Conservation (phyloP, 1,139 yeast species). For the Sugiyamaella pinicola region DNA sequence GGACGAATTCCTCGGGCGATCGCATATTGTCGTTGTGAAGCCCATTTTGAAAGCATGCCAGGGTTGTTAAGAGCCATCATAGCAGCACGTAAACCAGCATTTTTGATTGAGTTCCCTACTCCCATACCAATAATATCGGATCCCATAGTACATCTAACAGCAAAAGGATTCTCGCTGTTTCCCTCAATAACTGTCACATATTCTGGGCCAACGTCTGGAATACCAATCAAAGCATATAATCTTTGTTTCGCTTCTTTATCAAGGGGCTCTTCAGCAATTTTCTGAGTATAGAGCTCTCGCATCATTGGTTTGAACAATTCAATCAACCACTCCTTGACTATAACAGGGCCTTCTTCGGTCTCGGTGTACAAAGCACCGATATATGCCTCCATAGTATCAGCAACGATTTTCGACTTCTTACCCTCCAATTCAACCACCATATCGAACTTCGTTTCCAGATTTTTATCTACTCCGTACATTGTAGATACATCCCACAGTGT, state of each 20-base stretch:
- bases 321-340: constrained; percentile 62
- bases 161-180: constrained; percentile 49
- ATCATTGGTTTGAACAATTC: constrained; percentile 58
- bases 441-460: constrained; percentile 48
- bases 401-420: constrained; percentile 53
- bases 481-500: constrained; percentile 71
- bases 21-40: background rate
- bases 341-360: constrained; percentile 47
- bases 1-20: background rate
- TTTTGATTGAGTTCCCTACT: constrained; percentile 56
- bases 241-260: constrained; percentile 72
- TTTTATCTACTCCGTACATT: constrained; percentile 67
- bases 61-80: constrained; percentile 64
- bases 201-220: constrained; percentile 65
- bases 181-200: constrained; percentile 58
- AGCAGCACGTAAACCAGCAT: constrained; percentile 74
- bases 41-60: constrained; percentile 58
- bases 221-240: constrained; percentile 77
- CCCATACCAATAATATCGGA: constrained; percentile 59
- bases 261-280: constrained; percentile 44
- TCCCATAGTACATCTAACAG: constrained; percentile 68
- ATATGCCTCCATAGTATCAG: constrained; percentile 89
- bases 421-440: constrained; percentile 33
- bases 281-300: constrained; percentile 38
- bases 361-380: constrained; percentile 81